These are phyloP conservation scores for Ballota nigra DNA, from an alignment of 257 asterid genomes.

Conservation along the genomic window DNA sequence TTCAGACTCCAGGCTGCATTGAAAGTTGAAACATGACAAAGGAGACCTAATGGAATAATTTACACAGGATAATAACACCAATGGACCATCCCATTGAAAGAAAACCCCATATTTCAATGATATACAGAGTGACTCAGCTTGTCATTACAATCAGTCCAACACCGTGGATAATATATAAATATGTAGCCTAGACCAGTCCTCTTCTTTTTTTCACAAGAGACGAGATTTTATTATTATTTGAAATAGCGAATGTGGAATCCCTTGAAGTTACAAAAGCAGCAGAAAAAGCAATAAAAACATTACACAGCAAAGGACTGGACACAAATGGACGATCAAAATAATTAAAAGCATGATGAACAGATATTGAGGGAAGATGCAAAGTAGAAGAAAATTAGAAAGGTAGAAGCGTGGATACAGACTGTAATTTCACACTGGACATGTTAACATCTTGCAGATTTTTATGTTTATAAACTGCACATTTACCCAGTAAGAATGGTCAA, in stretches of 20 bases:
- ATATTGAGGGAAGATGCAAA: not conserved
- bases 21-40: not conserved
- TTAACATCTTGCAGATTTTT: too few species aligned
- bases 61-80: not conserved
- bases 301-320: too few species aligned
- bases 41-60: not conserved
- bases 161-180: not conserved
- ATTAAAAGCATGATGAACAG: not conserved
- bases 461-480: not conserved
- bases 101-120: not conserved
- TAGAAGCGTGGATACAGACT: not conserved
- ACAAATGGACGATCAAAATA: not conserved
- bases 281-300: too few species aligned
- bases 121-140: not conserved
- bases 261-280: too few species aligned
- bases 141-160: not conserved
- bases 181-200: not conserved
- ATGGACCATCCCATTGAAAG: not conserved
- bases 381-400: not conserved
- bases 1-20: not conserved
- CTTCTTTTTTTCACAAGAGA: too few species aligned
- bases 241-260: too few species aligned
- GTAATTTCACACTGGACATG: not conserved
- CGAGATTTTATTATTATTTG: too few species aligned
- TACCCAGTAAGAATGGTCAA: not conserved